Base-by-base conservation (phyloP, 108 stramenopile species). In the Discostella stelligeroides region DNA sequence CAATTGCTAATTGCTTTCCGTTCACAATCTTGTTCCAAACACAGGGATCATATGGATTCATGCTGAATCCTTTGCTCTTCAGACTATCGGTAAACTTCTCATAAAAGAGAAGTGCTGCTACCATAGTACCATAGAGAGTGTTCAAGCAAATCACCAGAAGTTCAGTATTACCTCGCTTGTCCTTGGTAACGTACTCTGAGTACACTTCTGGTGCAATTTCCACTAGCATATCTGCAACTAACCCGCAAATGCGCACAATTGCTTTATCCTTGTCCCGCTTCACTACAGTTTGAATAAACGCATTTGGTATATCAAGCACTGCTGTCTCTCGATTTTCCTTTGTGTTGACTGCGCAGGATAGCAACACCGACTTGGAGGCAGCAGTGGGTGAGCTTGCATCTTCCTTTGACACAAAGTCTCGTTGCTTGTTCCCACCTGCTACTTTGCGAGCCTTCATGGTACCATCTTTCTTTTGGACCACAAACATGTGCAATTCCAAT, bases 241-340 rank as follows among this genome's bases (percentile, higher is more conserved):
- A 14, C 24, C 81, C 77, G 1, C 60, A 13, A 0, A 82, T 66
- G 15, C 29, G 34, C 13, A 80, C 56, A 4, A 76, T 50, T 1
- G 66, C 57, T 14, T 27, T 7, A 1, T 70, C 47, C 58, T 51
- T 55, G 3, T 63, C 59, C 28, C 67, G 79, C 0, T 70, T 6
- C 53, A 75, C 50, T 15, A 79, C 40, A 1, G 84, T 70, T 20
- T 85, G 84, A 3, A 85, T 10, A 45, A 84, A 88, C 0, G 83
- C 78, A 23, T 63, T 68, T 0, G 81, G 81, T 13, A 88, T 48
- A 29, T 88, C 87, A 60, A 71, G 24, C 10, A 74, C 73, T 17
- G 69, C 76, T 0, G 82, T 72, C 29, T 85, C 79, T 15, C 85
- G 41, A n/a, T 50, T 23, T 70, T 86, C 76, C 6, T 70, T 30